Conservation (phyloP, 139 green algal species). For the Chlamydomonas asymmetrica region DNA sequence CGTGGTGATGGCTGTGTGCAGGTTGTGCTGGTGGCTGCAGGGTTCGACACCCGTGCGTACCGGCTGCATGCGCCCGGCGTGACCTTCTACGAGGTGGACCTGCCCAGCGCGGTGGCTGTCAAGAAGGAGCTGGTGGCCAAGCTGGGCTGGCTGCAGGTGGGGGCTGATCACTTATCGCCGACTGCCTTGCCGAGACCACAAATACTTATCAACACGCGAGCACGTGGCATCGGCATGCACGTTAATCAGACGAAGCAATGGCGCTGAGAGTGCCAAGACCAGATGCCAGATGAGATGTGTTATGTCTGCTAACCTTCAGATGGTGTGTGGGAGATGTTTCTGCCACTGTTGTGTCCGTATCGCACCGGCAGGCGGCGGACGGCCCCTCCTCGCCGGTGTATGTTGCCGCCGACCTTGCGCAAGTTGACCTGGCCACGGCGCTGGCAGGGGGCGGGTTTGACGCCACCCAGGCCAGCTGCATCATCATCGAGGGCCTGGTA, state of each 20-base stretch:
- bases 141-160: constrained; percentile 33
- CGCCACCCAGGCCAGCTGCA: constrained; percentile 45
- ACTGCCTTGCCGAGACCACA: too few species aligned
- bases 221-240: too few species aligned
- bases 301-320: too few species aligned
- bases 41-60: constrained; percentile 75
- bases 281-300: too few species aligned
- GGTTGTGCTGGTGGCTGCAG: constrained; percentile 69
- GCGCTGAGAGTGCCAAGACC: too few species aligned
- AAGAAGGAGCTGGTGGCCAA: constrained; percentile 63
- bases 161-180: background rate
- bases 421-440: constrained; percentile 44
- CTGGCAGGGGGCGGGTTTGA: constrained; percentile 59
- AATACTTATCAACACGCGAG: too few species aligned
- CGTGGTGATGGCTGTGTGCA: too few species aligned
- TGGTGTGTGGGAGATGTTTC: too few species aligned
- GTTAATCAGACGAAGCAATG: too few species aligned
- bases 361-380: background rate
- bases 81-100: constrained; percentile 64
- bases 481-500: constrained; percentile 69
- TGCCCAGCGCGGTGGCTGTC: constrained; percentile 53
- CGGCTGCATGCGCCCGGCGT: constrained; percentile 39
- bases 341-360: background rate
- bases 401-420: constrained; percentile 60
- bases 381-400: constrained; percentile 25